Conservation (phyloP, 495 filamentous ascomycete genomes). For the Podospora didyma region DNA sequence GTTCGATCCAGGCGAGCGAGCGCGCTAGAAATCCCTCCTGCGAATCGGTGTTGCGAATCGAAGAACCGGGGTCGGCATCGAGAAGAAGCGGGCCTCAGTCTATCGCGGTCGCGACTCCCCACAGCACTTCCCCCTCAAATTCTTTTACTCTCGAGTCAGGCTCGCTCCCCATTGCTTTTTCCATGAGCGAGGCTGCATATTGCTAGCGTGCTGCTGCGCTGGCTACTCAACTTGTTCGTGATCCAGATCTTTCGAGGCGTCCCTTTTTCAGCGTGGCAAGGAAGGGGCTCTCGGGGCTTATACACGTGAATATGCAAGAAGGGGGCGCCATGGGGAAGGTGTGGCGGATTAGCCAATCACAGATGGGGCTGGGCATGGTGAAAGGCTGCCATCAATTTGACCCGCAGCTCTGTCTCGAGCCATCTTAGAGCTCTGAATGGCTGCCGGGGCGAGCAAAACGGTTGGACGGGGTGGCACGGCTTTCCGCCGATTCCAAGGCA, state of each 20-base stretch:
- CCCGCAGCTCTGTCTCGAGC: slow-evolving; percentile 3
- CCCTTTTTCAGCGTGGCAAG: neutral
- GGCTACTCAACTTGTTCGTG: neutral
- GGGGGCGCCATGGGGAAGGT: no score
- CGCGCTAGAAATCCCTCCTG: no score
- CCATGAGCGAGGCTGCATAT: neutral
- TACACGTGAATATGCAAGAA: no score
- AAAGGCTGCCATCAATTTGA: slow-evolving; percentile 9
- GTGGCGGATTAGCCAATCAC: neutral
- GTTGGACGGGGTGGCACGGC: neutral
- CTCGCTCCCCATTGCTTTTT: no score
- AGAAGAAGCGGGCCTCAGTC: no score
- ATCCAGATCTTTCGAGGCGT: neutral
- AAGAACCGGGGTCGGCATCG: no score
- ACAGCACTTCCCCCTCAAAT: no score
- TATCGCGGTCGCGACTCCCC: no score
- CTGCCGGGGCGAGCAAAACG: neutral
- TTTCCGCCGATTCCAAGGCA: neutral
- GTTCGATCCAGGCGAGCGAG: no score
- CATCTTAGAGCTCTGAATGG: neutral
- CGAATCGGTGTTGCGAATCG: no score
- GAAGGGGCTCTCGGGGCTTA: neutral
- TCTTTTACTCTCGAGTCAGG: no score
- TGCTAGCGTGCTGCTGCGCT: neutral
- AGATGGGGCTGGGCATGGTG: no score